Evolutionary conservation across 768 basidiomycete genomes (phyloP), one percentile per base, ranked within the genome.

Genomic region (Lactifluus echinatus): DNA sequence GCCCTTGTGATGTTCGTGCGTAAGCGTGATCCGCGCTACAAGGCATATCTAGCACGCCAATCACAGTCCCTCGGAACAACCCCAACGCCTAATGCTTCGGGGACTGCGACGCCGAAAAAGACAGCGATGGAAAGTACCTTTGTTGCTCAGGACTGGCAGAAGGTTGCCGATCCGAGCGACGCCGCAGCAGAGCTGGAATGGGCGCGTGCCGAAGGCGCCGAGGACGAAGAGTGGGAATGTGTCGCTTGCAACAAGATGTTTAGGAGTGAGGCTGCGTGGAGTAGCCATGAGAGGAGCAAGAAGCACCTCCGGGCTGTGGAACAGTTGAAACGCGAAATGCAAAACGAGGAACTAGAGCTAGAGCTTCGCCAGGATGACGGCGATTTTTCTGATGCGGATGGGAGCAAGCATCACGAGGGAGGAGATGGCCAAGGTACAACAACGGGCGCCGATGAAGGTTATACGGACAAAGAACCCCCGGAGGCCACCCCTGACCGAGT

Each of bases 251-350:
- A 80, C 28, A 97, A 96, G 74, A 77, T 79, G 0, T 98, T 97
- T 68, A 75, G 85, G 66, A 93, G 86, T 62, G 93, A 97, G 64
- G 89, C 91, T 0, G 90, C 93, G 4, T 99, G 94, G 94, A 77
- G 85, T 64, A 97, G 93, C 68, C 96, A 98, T 62, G 96, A 98
- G 69, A 77, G 93, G 62, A 96, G 93, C 69, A 88, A 88, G 72
- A 96, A 93, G 70, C 96, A 99, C 66, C 67, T 89, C 67, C 90
- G 87, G 70, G 89, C 93, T 60, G 82, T 98, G 12, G 89, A 90
- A 66, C 76, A 74, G 62, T 66, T 99, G 57, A 82, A 80, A 68
- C 75, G 76, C 64, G 80, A 89, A 65, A 96, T 99, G 89, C 67
- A 75, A 62, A 72, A 74, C 54, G 91, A 97, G 64, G 78, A 89